Evolutionary conservation across 1,284 basidiomycete species (phyloP), one percentile per base, ranked within the genome.

Genomic region (Rhodotorula sp.): DNA sequence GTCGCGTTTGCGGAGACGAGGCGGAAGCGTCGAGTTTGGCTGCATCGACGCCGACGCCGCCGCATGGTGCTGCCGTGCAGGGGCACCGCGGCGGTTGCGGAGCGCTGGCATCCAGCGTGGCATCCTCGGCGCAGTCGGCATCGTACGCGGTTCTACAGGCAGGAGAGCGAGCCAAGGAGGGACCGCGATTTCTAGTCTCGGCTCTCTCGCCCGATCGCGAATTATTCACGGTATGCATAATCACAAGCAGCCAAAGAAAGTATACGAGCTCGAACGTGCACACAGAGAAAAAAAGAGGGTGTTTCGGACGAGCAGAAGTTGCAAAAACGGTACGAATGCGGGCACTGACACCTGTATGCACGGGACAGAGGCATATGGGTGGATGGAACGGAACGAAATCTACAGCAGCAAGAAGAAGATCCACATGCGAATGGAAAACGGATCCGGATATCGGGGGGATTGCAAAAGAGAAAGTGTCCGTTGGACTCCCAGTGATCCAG

Each of bases 101-200:
- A 71, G 46, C 7, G 66, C 70, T 5, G 70, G 66, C 8, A 68
- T 29, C 70, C 70, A 71, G 60, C 66, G 66, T 6, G 65, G 65
- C 52, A 67, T 57, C 20, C 65, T 51, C 23, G 59, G 43, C 10
- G 43, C 16, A 43, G 26, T 15, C n/a, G 63, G 54, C 63, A 64
- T 64, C 54, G 5, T 47, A 10, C 29, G 15, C 54, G 31, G n/a
- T 7, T 12, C 34, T 29, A 34, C 18, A 29, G 7, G 16, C 43
- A 20, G 20, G 6, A 46, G 56, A 63, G 3, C 29, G 39, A 49
- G 34, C 47, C n/a, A 18, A n/a, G 34, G 26, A 10, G 29, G 20
- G 60, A 18, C 60, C 14, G 51, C 31, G 61, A 14, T 43, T 43
- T 43, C 39, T 43, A 7, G 39, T 7, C 34, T 34, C 5, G 39